Evolutionary conservation across 129 eudicot genomes (phyloP), one percentile per base, ranked within the genome.

Genomic region (Chrysanthemum seticuspe): DNA sequence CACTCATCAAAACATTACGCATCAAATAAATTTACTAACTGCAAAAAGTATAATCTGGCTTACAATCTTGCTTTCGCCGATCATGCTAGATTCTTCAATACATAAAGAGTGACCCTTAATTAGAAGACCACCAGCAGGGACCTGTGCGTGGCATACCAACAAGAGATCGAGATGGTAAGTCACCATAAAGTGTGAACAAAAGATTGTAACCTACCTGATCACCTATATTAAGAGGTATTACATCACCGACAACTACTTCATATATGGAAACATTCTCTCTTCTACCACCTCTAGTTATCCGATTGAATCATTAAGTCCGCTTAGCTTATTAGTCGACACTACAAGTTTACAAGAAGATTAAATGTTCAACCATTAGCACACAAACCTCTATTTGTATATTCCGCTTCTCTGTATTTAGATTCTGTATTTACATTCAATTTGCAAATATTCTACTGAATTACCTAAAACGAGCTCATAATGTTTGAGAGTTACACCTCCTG

Each of bases 61-160:
- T 93, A 93, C 98, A 78, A 87, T 85, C 86, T 93, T 93, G 97
- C 98, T 93, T 83, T 93, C 98, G 45, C 98, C 98, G 3, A 97
- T 93, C 98, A 93, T 93, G 87, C 98, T 93, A 45, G 98, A 93
- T 83, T 93, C 98, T 82, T 93, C 98, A 62, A 93, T 86, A 61
- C 97, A 90, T 19, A 93, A 85, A 71, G 98, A 84, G 80, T 93
- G 98, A 51, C 95, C 88, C 77, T 78, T 80, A 40, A 86, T 77
- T 45, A 93, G 78, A 70, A 93, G 69, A 63, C 98, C 98, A 85
- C 89, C 98, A 16, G 98, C 98, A 51, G 98, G 98, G 70, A 93
- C 89, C 98, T 92, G 79, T 34, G 0, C 1, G 44, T 63, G 36
- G 36, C 48, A 47, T 13, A 71, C 54, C 67, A 3, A 70, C 11